Percentiles rank a stretch among this genome's conserved stretches.
Evolutionary conservation across 257 asterid species (phyloP).

Genomic region (Orobanche coerulescens): DNA sequence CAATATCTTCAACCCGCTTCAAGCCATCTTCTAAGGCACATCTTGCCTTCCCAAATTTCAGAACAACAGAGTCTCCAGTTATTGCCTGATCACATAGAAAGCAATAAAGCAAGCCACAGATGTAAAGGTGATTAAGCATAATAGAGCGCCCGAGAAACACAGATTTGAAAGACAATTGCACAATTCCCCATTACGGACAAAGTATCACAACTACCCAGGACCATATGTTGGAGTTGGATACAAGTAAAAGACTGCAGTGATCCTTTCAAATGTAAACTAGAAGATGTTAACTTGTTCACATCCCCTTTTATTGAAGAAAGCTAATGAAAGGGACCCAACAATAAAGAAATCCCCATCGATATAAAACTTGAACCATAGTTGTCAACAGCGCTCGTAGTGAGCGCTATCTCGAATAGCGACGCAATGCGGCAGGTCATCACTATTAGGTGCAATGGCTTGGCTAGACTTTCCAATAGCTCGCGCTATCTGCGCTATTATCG

Average conservation of each 20-base stretch:
- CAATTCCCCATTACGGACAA: background rate
- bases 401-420: no score
- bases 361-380: background rate
- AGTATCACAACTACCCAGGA: background rate
- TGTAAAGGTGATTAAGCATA: background rate
- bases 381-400: no score
- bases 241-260: background rate
- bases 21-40: conserved; percentile 83
- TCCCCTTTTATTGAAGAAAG: no score
- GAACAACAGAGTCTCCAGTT: conserved; percentile 85
- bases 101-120: conserved; percentile 12
- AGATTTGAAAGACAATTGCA: background rate
- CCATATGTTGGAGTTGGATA: background rate
- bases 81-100: conserved; percentile 55
- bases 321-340: conserved; percentile 7
- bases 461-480: no score
- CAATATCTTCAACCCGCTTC: conserved; percentile 88
- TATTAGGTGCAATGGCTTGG: no score
- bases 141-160: background rate
- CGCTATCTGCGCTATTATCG: no score
- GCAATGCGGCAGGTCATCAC: no score
- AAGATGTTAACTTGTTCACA: conserved; percentile 13
- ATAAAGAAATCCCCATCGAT: background rate
- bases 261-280: background rate
- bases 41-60: conserved; percentile 91